Evolutionary conservation across 257 asterid genomes (phyloP).

Genomic region (Fraxinus anomala): DNA sequence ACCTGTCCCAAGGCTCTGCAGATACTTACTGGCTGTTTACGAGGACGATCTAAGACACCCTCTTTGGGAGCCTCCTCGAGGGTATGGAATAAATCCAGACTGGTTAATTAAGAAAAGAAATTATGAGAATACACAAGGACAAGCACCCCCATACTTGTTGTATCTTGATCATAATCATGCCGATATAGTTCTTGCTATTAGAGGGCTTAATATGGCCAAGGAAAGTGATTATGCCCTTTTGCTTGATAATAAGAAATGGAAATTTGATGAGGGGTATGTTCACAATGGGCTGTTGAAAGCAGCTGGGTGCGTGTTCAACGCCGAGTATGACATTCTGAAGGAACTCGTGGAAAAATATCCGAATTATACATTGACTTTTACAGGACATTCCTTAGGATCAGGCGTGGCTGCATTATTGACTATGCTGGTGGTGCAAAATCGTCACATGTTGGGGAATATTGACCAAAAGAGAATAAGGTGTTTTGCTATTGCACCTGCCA

Average conservation of each 20-base stretch:
- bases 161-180: slow-evolving; percentile 72
- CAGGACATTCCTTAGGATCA: slow-evolving; percentile 87
- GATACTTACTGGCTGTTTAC: slow-evolving; percentile 67
- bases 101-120: slow-evolving; percentile 51
- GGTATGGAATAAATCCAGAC: slow-evolving; percentile 67
- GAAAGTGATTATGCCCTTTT: slow-evolving; percentile 78
- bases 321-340: slow-evolving; percentile 61
- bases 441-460: slow-evolving; percentile 59
- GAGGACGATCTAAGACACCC: slow-evolving; percentile 71
- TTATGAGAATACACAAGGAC: slow-evolving; percentile 54
- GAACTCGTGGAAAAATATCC: slow-evolving; percentile 63
- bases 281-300: slow-evolving; percentile 81
- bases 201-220: slow-evolving; percentile 84
- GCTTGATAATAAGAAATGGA: slow-evolving; percentile 64
- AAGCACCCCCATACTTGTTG: slow-evolving; percentile 71
- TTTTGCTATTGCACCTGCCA: slow-evolving; percentile 87
- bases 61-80: slow-evolving; percentile 63
- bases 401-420: slow-evolving; percentile 84
- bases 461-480: slow-evolving; percentile 75
- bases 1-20: slow-evolving; percentile 79
- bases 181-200: slow-evolving; percentile 81
- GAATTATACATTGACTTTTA: slow-evolving; percentile 65
- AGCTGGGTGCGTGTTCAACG: slow-evolving; percentile 64
- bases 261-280: slow-evolving; percentile 79
- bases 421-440: slow-evolving; percentile 62